phyloP scores from a whole-genome alignment of 2,329 filamentous ascomycete species.

The Aspergillus sp. region DNA sequence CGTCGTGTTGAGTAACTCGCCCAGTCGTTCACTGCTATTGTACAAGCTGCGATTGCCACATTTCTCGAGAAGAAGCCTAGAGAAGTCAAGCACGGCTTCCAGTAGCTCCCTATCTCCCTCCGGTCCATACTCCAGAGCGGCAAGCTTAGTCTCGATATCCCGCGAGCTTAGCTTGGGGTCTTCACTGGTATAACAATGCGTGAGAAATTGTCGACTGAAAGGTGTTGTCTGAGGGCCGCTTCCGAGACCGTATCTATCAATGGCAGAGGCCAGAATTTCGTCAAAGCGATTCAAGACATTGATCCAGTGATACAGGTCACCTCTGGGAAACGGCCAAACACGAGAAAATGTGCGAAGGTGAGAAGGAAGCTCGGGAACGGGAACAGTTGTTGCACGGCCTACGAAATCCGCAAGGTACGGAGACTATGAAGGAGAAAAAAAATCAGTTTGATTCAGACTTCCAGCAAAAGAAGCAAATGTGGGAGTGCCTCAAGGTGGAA shows the following conservation, averaged over 20 bases:
- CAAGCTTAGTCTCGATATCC: constrained; percentile 55
- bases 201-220: constrained; percentile 55
- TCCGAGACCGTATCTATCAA: constrained; percentile 74
- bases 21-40: constrained; percentile 85
- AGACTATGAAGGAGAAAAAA: constrained; percentile 58
- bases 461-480: not conserved
- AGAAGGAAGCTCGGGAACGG: constrained; percentile 73
- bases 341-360: constrained; percentile 79
- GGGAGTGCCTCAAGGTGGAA: constrained; percentile 15
- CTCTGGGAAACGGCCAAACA: constrained; percentile 91
- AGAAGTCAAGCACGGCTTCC: constrained; percentile 79
- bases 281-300: constrained; percentile 92
- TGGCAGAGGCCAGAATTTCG: constrained; percentile 78
- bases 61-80: constrained; percentile 82
- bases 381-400: constrained; percentile 59
- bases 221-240: constrained; percentile 77
- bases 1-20: constrained; percentile 84
- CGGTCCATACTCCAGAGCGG: constrained; percentile 61
- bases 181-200: constrained; percentile 57
- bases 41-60: constrained; percentile 97
- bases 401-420: constrained; percentile 84
- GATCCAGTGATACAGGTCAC: constrained; percentile 98
- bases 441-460: constrained; percentile 19
- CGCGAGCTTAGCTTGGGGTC: constrained; percentile 55
- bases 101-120: constrained; percentile 82